Conservation (phyloP, 441 rosid genomes). For the Lepidium campestre region DNA sequence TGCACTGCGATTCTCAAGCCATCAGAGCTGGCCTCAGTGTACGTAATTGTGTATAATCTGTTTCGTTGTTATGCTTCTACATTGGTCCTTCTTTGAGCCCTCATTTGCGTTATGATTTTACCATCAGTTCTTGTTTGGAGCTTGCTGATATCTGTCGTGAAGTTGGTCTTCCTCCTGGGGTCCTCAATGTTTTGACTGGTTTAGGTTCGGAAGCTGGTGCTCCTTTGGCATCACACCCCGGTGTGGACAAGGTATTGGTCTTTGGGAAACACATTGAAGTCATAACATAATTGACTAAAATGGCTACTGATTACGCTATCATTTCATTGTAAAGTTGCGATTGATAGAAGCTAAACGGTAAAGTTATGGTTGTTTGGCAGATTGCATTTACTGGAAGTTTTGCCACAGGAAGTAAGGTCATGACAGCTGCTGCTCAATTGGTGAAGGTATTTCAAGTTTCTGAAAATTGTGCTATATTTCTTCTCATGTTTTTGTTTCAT, state of each 20-base stretch:
- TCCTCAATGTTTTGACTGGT: slow-evolving; percentile 83
- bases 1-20: slow-evolving; percentile 93
- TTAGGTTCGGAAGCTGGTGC: slow-evolving; percentile 93
- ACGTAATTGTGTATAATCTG: slow-evolving; percentile 21
- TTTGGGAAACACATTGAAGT: background rate
- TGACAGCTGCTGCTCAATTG: slow-evolving; percentile 82
- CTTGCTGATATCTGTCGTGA: slow-evolving; percentile 83
- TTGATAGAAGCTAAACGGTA: slow-evolving; percentile 10
- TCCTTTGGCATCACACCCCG: slow-evolving; percentile 82
- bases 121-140: slow-evolving; percentile 89
- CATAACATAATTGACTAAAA: slow-evolving; percentile 3
- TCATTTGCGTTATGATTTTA: slow-evolving; percentile 12
- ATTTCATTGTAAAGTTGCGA: background rate
- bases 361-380: slow-evolving; percentile 34
- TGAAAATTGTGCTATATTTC: background rate
- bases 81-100: background rate
- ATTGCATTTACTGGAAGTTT: slow-evolving; percentile 94
- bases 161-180: slow-evolving; percentile 92
- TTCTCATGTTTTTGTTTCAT: slow-evolving; percentile 2
- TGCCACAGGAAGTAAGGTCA: slow-evolving; percentile 79
- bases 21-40: slow-evolving; percentile 85
- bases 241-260: slow-evolving; percentile 74
- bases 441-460: slow-evolving; percentile 55
- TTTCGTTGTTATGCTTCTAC: slow-evolving; percentile 10
- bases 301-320: background rate